Conservation (phyloP, 345 rosid genomes). For the Tarenaya hassleriana region DNA sequence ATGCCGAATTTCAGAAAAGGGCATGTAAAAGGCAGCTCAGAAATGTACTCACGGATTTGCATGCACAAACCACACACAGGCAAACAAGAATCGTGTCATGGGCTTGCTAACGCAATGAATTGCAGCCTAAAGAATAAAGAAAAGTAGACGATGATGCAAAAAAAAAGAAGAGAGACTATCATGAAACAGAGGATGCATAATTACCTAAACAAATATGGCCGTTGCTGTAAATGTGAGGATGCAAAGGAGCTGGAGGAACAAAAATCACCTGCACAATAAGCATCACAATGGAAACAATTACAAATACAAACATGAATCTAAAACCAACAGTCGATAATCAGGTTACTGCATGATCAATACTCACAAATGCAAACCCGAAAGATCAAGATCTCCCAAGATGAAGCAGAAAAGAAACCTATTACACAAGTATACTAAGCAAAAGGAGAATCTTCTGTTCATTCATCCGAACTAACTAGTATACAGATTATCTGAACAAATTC, state of each 20-base stretch:
- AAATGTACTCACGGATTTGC: too few species aligned
- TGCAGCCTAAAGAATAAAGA: not conserved
- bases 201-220: conserved; percentile 98
- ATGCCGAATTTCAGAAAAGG: not conserved
- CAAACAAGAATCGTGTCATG: conserved; percentile 2
- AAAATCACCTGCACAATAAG: conserved; percentile 62
- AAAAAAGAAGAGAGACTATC: conserved; percentile 5
- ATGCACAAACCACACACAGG: not conserved
- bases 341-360: not conserved
- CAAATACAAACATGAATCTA: not conserved
- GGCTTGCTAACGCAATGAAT: not conserved
- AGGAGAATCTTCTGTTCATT: too few species aligned
- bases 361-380: not conserved
- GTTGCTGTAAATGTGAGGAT: conserved; percentile 96
- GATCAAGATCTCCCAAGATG: not conserved
- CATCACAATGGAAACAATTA: conserved; percentile 6
- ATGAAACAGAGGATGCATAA: conserved; percentile 15
- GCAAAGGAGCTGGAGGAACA: conserved; percentile 82
- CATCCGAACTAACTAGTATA: too few species aligned
- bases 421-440: too few species aligned
- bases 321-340: not conserved
- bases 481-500: not conserved
- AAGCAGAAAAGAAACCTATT: not conserved
- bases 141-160: too few species aligned
- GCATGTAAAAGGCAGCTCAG: not conserved